phyloP scores from a whole-genome alignment of 768 basidiomycete genomes.

The Phylloporus arenicola region DNA sequence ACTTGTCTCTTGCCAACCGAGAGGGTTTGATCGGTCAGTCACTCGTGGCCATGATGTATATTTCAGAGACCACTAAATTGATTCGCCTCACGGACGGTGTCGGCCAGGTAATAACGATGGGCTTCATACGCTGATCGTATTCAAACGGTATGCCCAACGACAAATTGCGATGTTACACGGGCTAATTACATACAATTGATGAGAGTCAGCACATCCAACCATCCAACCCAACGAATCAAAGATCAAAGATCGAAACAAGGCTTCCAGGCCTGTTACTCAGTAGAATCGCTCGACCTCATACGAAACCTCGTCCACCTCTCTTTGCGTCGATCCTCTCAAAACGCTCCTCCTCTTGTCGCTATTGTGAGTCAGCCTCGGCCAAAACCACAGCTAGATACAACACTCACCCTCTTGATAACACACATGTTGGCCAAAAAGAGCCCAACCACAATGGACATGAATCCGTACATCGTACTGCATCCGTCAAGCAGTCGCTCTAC shows the following conservation, averaged over 20 bases:
- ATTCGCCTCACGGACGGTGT: too few relatives aligned
- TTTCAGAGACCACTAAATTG: too few relatives aligned
- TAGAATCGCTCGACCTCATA: slow-evolving; percentile 33
- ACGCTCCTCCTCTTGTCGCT: slow-evolving; percentile 76
- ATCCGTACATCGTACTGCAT: slow-evolving; percentile 66
- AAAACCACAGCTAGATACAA: neutral
- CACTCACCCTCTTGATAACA: slow-evolving; percentile 69
- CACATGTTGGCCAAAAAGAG: slow-evolving; percentile 79
- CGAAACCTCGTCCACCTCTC: slow-evolving; percentile 82
- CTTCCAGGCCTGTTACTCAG: too few relatives aligned
- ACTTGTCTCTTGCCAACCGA: too few relatives aligned
- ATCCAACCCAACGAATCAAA: neutral
- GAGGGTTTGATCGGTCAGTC: too few relatives aligned
- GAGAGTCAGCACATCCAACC: neutral
- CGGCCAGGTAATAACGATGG: too few relatives aligned
- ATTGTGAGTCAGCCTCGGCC: slow-evolving; percentile 13
- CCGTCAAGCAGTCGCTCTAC: neutral
- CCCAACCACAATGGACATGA: slow-evolving; percentile 70
- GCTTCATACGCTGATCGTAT: too few relatives aligned
- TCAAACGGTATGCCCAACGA: too few relatives aligned
- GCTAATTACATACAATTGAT: too few relatives aligned
- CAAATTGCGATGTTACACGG: too few relatives aligned
- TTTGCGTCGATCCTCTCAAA: slow-evolving; percentile 89
- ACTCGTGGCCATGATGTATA: too few relatives aligned
- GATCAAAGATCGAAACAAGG: too few relatives aligned